Evolutionary conservation across 306 rosid species (phyloP).

Genomic region (Quercus glauca): DNA sequence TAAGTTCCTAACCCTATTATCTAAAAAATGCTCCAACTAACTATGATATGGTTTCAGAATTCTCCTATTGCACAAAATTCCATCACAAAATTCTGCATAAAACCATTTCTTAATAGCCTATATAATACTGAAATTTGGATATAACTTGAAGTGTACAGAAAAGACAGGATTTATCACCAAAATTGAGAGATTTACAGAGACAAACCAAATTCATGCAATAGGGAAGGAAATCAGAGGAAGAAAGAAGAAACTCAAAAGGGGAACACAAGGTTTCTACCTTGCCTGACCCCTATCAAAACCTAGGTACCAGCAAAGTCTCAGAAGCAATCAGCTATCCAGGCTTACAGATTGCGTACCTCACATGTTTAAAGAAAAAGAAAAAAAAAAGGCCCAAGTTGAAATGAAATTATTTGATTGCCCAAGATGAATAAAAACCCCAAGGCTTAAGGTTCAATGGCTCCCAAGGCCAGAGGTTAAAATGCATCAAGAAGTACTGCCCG

Average conservation of each 20-base stretch:
- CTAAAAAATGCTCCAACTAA: conserved; percentile 13
- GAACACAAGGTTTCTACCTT: neutral
- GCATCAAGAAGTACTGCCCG: neutral
- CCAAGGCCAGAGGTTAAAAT: neutral
- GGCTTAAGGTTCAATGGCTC: neutral
- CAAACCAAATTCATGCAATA: conserved; percentile 2
- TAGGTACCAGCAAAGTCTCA: neutral
- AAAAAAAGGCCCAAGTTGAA: neutral
- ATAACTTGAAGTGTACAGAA: neutral
- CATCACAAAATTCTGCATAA: neutral
- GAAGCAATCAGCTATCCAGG: neutral
- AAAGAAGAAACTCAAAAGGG: neutral
- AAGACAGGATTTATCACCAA: neutral
- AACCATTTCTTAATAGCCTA: neutral
- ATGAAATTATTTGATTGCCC: neutral
- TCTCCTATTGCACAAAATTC: neutral
- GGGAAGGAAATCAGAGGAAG: neutral
- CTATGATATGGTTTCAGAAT: conserved; percentile 15
- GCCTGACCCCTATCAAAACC: neutral
- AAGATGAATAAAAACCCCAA: neutral
- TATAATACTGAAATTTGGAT: neutral
- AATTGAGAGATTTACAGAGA: neutral
- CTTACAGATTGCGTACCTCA: neutral
- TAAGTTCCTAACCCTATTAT: conserved; percentile 10
- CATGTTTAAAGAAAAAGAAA: neutral